Conservation (phyloP, 352 stramenopile genomes). For the Phytophthora rubi region DNA sequence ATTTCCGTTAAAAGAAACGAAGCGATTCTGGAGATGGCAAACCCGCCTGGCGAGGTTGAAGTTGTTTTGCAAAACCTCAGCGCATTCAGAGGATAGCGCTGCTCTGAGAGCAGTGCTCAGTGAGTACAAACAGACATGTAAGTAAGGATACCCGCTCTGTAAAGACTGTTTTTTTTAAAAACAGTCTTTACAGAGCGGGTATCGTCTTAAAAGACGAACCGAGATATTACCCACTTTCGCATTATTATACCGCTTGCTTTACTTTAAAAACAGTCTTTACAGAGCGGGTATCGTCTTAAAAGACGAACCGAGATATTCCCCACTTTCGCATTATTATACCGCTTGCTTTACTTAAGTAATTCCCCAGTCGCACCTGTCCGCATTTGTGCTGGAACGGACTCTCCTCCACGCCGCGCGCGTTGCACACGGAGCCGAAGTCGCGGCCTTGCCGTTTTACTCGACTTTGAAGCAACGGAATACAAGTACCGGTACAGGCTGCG, state of each 20-base stretch:
- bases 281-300: no score
- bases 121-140: neutral
- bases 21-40: neutral
- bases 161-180: neutral
- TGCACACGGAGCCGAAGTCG: no score
- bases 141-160: neutral
- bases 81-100: neutral
- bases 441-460: neutral
- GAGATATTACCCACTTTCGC: no score
- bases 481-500: no score
- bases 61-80: neutral
- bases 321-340: neutral
- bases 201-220: no score
- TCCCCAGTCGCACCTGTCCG: neutral
- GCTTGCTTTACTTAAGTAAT: neutral
- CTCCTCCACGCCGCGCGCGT: no score
- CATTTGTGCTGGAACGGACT: no score
- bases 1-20: neutral
- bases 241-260: no score
- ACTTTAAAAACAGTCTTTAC: no score
- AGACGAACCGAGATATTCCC: neutral
- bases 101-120: no score
- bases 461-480: no score
- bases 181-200: no score
- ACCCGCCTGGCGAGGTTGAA: neutral